Evolutionary conservation across 805 yeast species (phyloP).

Genomic region (Pichia cephalocereana): DNA sequence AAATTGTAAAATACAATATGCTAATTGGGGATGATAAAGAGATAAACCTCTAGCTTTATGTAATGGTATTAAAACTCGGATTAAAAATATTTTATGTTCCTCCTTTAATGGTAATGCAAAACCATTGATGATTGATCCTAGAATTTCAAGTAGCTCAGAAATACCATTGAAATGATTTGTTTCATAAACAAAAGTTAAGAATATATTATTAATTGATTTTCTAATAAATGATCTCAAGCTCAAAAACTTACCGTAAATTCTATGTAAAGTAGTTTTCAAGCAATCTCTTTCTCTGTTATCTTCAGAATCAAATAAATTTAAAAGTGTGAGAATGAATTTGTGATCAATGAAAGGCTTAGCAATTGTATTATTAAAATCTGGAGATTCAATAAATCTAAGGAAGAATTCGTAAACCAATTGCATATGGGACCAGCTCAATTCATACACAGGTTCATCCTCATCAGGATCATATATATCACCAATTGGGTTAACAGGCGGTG

Average conservation of each 20-base stretch:
- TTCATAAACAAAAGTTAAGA: constrained; percentile 87
- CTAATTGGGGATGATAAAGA: constrained; percentile 91
- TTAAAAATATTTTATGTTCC: constrained; percentile 87
- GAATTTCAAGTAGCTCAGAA: constrained; percentile 86
- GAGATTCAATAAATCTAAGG: constrained; percentile 83
- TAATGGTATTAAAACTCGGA: constrained; percentile 79
- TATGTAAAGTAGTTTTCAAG: constrained; percentile 86
- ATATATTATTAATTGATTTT: constrained; percentile 84
- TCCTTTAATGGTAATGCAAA: constrained; percentile 96
- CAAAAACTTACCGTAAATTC: constrained; percentile 92
- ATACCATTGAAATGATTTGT: constrained; percentile 94
- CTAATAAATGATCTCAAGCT: constrained; percentile 85
- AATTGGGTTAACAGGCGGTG: constrained; percentile 95
- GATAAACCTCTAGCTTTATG: constrained; percentile 87
- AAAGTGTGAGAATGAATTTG: constrained; percentile 65
- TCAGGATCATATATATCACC: constrained; percentile 97
- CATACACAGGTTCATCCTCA: constrained; percentile 96
- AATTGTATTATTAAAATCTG: constrained; percentile 85
- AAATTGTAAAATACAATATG: constrained; percentile 95
- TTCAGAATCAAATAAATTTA: constrained; percentile 91
- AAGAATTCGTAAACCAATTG: constrained; percentile 93
- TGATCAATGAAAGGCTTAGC: constrained; percentile 95
- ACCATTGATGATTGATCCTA: constrained; percentile 95
- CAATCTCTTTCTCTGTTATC: constrained; percentile 96
- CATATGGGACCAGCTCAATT: constrained; percentile 99